These are phyloP conservation scores for Epichloe gansuensis DNA, from an alignment of 2,329 filamentous ascomycete genomes.

Conservation along the genomic window DNA sequence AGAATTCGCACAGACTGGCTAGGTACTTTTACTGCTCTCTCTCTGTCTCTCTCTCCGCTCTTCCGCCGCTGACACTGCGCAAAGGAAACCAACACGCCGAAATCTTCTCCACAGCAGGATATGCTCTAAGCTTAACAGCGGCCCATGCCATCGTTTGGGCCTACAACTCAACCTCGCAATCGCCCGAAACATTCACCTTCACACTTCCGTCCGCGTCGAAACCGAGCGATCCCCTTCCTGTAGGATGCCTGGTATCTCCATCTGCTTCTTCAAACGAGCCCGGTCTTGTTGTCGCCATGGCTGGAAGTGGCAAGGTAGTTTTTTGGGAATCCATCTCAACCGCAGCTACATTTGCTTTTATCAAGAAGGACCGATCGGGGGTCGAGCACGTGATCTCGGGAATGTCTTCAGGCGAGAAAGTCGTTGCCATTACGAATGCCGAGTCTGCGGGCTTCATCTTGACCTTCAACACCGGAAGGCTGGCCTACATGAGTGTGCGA, in stretches of 20 bases:
- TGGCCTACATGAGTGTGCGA: slow-evolving; percentile 75
- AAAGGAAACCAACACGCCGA: slow-evolving; percentile 52
- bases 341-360: slow-evolving; percentile 70
- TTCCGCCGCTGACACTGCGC: not conserved
- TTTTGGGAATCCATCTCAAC: slow-evolving; percentile 95
- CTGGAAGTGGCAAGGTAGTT: slow-evolving; percentile 69
- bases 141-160: slow-evolving; percentile 83
- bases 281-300: slow-evolving; percentile 76
- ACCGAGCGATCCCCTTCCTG: slow-evolving; percentile 57
- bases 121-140: slow-evolving; percentile 69
- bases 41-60: not conserved
- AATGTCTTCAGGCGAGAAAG: slow-evolving; percentile 65
- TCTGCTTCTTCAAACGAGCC: slow-evolving; percentile 68
- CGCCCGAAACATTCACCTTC: slow-evolving; percentile 69
- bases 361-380: slow-evolving; percentile 68
- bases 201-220: slow-evolving; percentile 62
- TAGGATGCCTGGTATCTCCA: slow-evolving; percentile 71
- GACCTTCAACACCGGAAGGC: slow-evolving; percentile 69
- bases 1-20: slow-evolving; percentile 53
- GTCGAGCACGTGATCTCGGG: slow-evolving; percentile 63
- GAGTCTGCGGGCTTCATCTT: slow-evolving; percentile 80
- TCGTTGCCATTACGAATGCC: slow-evolving; percentile 66
- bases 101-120: slow-evolving; percentile 52
- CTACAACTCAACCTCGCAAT: slow-evolving; percentile 56
- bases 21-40: slow-evolving; percentile 35